Conservation (phyloP, 108 stramenopile genomes). For the Cyclotella atomus region DNA sequence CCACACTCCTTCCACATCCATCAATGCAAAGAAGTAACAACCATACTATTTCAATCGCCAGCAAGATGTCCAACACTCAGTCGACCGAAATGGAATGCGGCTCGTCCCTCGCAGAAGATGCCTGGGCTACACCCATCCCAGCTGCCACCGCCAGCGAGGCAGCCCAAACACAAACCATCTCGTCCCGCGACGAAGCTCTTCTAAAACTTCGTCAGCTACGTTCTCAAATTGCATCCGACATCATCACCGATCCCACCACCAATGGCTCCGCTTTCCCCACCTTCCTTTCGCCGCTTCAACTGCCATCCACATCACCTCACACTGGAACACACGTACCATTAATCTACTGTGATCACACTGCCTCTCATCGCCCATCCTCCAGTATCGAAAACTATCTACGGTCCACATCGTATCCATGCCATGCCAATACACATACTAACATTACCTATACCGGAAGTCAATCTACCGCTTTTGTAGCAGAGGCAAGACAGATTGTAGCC, state of each 20-base stretch:
- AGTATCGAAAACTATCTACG: conserved; percentile 77
- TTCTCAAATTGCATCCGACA: conserved; percentile 30
- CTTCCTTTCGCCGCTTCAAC: conserved; percentile 39
- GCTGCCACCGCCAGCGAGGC: conserved; percentile 2
- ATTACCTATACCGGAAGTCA: conserved; percentile 86
- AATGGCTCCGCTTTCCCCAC: conserved; percentile 22
- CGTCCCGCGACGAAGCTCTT: conserved; percentile 20
- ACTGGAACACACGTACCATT: conserved; percentile 60
- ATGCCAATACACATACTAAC: conserved; percentile 96
- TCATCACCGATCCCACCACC: conserved; percentile 28
- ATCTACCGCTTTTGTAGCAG: conserved; percentile 89
- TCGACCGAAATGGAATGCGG: conserved; percentile 23
- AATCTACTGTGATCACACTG: conserved; percentile 90
- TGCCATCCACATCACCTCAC: conserved; percentile 9
- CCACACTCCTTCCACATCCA: neutral
- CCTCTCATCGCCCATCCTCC: conserved; percentile 71
- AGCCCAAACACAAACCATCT: neutral
- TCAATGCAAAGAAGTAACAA: too few species aligned
- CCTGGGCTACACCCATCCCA: conserved; percentile 13
- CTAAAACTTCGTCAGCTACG: conserved; percentile 26
- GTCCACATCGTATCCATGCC: conserved; percentile 74
- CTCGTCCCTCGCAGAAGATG: conserved; percentile 31
- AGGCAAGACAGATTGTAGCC: conserved; percentile 91
- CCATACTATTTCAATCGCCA: too few species aligned
- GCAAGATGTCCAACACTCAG: neutral